phyloP scores from a whole-genome alignment of 495 filamentous ascomycete genomes.

The Penicillium canescens region DNA sequence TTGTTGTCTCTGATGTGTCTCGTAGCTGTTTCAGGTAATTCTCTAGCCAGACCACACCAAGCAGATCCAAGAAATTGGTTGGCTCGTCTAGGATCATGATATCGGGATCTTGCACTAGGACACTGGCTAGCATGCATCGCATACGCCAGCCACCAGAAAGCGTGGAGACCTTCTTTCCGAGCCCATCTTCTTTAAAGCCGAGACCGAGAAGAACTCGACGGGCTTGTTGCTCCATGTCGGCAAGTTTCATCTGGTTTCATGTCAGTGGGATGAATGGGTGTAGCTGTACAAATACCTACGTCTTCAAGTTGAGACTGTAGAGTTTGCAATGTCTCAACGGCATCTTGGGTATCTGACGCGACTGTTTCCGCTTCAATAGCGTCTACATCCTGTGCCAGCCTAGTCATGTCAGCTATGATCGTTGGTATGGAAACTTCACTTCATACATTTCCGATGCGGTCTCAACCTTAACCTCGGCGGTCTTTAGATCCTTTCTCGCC shows the following conservation, averaged over 20 bases:
- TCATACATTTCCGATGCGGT: conserved; percentile 53
- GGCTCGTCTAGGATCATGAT: conserved; percentile 85
- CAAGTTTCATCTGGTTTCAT: conserved; percentile 35
- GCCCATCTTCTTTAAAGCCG: conserved; percentile 64
- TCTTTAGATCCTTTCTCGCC: conserved; percentile 67
- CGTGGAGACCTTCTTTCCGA: conserved; percentile 56
- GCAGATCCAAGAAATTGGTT: conserved; percentile 80
- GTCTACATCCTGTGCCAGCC: conserved; percentile 53
- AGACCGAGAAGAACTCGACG: conserved; percentile 66
- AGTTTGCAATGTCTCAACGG: conserved; percentile 60
- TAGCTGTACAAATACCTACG: conserved; percentile 24
- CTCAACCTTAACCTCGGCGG: conserved; percentile 62
- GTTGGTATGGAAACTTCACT: neutral
- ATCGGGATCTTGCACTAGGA: conserved; percentile 69
- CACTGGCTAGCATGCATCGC: conserved; percentile 65
- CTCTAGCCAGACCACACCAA: conserved; percentile 83
- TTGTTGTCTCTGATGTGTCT: conserved; percentile 35
- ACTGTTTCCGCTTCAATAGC: conserved; percentile 54
- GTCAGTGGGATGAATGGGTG: conserved; percentile 5
- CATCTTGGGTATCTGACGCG: conserved; percentile 61
- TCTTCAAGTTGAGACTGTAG: conserved; percentile 57
- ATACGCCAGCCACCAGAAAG: conserved; percentile 83
- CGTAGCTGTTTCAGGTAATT: conserved; percentile 59
- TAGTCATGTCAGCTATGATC: conserved; percentile 24
- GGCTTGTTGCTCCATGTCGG: conserved; percentile 57